Base-by-base conservation (phyloP, 352 stramenopile species). In the Phytophthora constricta region DNA sequence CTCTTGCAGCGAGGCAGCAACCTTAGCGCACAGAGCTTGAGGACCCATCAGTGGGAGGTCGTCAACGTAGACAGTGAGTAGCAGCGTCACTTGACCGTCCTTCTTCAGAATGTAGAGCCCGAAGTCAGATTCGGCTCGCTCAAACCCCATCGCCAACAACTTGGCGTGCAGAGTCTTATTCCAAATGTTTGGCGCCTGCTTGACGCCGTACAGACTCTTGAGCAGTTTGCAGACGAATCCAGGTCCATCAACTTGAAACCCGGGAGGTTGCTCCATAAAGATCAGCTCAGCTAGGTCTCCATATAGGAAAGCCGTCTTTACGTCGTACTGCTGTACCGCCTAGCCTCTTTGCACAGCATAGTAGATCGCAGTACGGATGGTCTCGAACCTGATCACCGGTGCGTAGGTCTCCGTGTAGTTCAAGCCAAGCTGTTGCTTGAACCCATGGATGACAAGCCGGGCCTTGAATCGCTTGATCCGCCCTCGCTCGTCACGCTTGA, bases 61-160 rank as follows among this genome's bases (percentile, higher is more conserved):
- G n/a, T 65, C 58, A 10, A 65, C 34, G 51, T 61, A 59, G 4
- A 69, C 52, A 26, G 47, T 70, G 11, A 70, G 28, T 0, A 69
- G 34, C 26, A 62, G 11, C 27, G 39, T 47, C 3, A 54, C 16
- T 25, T 58, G 14, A 7, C 46, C 50, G n/a, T 55, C 23, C 19
- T 19, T 42, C 33, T 50, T 60, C 20, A 58, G 22, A 9, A 19
- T 39, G 23, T 67, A 72, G 5, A 66, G 33, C 2, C 57, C 51
- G n/a, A 55, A 50, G 57, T 67, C 45, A 28, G 46, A 56, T 3
- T 63, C 46, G 17, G 39, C 4, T 5, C 50, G 59, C 11, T 22
- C 14, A 8, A 60, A 61, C 0, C 25, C 20, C 23, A 68, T 31
- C 13, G 14, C 19, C 22, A 59, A 4, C 5, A 58, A 17, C 11